phyloP scores from a whole-genome alignment of 139 green algal genomes.

The Yamagishiella unicocca region DNA sequence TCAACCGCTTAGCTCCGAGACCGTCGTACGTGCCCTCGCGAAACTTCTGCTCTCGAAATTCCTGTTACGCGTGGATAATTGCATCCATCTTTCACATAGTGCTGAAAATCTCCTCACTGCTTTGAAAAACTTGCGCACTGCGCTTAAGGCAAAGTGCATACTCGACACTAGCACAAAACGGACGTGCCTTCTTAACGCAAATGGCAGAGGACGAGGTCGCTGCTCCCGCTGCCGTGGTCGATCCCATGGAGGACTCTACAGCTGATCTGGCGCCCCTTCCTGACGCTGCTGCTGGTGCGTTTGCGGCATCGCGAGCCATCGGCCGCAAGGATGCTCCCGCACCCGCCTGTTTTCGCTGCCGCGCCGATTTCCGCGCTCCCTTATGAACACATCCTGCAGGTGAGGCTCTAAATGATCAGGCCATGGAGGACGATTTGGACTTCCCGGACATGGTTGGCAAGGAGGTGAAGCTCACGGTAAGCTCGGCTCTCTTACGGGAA shows the following conservation, averaged over 20 bases:
- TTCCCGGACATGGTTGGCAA: constrained; percentile 28
- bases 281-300: neutral
- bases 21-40: constrained; percentile 2
- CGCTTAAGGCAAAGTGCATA: no score
- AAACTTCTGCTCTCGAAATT: constrained; percentile 6
- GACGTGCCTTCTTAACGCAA: no score
- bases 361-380: no score
- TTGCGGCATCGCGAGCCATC: no score
- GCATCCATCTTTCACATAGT: no score
- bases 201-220: constrained; percentile 28
- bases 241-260: neutral
- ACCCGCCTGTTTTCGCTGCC: no score
- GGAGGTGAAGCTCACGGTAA: constrained; percentile 41
- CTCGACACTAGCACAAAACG: no score
- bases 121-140: no score
- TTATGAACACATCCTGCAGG: constrained; percentile 11
- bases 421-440: constrained; percentile 26
- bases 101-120: no score
- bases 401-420: neutral
- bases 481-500: no score
- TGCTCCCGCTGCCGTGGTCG: neutral
- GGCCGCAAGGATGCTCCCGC: no score
- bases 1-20: neutral
- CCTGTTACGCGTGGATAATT: no score
- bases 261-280: constrained; percentile 23